phyloP scores from a whole-genome alignment of 2,329 filamentous ascomycete species.

The Lachnellula occidentalis region DNA sequence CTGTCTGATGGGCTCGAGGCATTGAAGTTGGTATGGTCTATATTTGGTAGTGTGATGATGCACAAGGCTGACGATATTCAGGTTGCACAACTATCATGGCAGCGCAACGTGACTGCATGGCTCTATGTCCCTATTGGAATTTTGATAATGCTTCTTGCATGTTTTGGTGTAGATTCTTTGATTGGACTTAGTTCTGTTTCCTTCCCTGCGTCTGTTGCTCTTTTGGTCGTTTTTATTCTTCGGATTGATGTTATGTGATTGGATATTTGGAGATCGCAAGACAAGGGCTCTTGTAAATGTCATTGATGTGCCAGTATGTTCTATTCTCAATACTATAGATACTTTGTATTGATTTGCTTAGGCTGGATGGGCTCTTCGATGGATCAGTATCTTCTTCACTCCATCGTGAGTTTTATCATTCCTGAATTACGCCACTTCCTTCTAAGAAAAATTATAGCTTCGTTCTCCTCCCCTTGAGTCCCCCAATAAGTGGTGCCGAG shows the following conservation, averaged over 20 bases:
- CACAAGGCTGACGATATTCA: conserved; percentile 17
- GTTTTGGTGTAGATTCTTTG: conserved; percentile 37
- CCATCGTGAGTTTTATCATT: conserved; percentile 36
- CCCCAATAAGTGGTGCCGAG: conserved; percentile 46
- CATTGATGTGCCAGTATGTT: conserved; percentile 48
- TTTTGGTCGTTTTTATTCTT: conserved; percentile 49
- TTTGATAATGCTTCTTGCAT: conserved; percentile 34
- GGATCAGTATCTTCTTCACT: conserved; percentile 55
- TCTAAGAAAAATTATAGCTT: conserved; percentile 34
- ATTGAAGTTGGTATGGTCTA: conserved; percentile 21
- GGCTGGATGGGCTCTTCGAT: conserved; percentile 52
- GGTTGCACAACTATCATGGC: conserved; percentile 28
- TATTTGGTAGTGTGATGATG: not conserved
- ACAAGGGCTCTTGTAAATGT: conserved; percentile 43
- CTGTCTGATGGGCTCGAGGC: conserved; percentile 23
- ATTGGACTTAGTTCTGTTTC: conserved; percentile 43
- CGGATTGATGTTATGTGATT: conserved; percentile 42
- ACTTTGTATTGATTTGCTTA: conserved; percentile 24
- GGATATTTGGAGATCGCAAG: conserved; percentile 41
- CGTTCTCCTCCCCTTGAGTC: conserved; percentile 52
- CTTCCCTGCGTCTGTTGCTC: conserved; percentile 56
- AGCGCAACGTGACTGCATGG: conserved; percentile 37
- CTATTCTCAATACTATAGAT: not conserved
- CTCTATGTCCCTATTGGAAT: conserved; percentile 44
- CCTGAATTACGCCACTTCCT: not conserved